Conservation (phyloP, 768 basidiomycete genomes). For the Kwoniella shandongensis region DNA sequence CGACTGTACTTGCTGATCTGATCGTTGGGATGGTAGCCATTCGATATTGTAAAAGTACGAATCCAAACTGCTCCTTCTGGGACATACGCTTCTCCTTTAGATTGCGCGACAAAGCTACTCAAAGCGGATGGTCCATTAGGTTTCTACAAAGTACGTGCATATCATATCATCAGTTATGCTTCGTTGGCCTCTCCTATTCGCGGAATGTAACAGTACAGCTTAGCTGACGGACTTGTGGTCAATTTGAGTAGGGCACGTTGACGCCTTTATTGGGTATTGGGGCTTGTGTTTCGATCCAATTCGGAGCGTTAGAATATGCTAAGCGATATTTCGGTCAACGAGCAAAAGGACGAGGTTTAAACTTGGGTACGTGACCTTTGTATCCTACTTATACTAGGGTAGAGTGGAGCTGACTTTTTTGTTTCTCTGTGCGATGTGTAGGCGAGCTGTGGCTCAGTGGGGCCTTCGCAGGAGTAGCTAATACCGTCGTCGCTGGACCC, state of each 20-base stretch:
- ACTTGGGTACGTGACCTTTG: slow-evolving; percentile 64
- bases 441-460: slow-evolving; percentile 74
- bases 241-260: slow-evolving; percentile 70
- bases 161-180: not conserved
- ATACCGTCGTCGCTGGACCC: slow-evolving; percentile 89
- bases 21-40: slow-evolving; percentile 59
- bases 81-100: slow-evolving; percentile 81
- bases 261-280: slow-evolving; percentile 90
- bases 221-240: slow-evolving; percentile 7
- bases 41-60: slow-evolving; percentile 90
- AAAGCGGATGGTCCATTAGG: slow-evolving; percentile 88
- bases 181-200: not conserved
- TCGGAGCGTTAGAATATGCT: slow-evolving; percentile 79
- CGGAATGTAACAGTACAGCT: no score
- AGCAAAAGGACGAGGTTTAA: slow-evolving; percentile 66
- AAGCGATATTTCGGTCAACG: slow-evolving; percentile 73
- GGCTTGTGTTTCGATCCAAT: slow-evolving; percentile 93
- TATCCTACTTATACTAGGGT: no score
- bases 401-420: not conserved
- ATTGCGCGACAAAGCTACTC: slow-evolving; percentile 85
- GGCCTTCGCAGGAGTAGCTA: slow-evolving; percentile 80
- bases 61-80: slow-evolving; percentile 93
- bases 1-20: no score
- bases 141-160: slow-evolving; percentile 79
- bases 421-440: no score